These are phyloP conservation scores for Apodospora peruviana DNA, from an alignment of 495 filamentous ascomycete genomes.

Conservation along the genomic window DNA sequence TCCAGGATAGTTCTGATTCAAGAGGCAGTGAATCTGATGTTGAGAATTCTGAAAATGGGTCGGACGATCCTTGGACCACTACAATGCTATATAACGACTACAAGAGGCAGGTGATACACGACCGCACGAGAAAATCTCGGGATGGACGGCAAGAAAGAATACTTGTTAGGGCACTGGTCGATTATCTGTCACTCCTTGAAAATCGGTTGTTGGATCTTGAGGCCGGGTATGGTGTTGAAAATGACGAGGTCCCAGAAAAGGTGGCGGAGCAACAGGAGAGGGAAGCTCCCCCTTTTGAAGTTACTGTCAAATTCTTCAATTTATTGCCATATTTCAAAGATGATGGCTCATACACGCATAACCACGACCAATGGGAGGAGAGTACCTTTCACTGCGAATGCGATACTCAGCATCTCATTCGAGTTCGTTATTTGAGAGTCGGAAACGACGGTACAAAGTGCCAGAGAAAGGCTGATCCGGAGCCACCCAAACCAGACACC, in stretches of 20 bases:
- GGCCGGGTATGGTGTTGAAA: too few species aligned
- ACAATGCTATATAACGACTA: too few species aligned
- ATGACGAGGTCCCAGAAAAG: not conserved
- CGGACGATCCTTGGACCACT: too few species aligned
- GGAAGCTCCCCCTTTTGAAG: not conserved
- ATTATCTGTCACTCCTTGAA: too few species aligned
- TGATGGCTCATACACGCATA: not conserved
- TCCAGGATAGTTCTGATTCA: too few species aligned
- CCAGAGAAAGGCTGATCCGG: not conserved
- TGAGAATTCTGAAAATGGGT: too few species aligned
- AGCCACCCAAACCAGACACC: conserved; percentile 1
- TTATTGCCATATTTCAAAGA: not conserved
- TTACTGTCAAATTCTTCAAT: conserved; percentile 3
- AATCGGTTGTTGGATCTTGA: too few species aligned
- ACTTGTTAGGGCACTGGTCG: too few species aligned
- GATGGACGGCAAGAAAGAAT: too few species aligned
- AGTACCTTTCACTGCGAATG: not conserved
- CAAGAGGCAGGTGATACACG: too few species aligned
- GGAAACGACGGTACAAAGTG: not conserved
- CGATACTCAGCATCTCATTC: conserved; percentile 4
- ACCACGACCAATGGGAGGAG: not conserved
- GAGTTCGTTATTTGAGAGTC: not conserved
- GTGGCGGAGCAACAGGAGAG: not conserved
- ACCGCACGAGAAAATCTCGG: too few species aligned
- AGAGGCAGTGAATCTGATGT: too few species aligned